Conservation (phyloP, 2,329 filamentous ascomycete genomes). For the Phaeosphaeriaceae sp. region DNA sequence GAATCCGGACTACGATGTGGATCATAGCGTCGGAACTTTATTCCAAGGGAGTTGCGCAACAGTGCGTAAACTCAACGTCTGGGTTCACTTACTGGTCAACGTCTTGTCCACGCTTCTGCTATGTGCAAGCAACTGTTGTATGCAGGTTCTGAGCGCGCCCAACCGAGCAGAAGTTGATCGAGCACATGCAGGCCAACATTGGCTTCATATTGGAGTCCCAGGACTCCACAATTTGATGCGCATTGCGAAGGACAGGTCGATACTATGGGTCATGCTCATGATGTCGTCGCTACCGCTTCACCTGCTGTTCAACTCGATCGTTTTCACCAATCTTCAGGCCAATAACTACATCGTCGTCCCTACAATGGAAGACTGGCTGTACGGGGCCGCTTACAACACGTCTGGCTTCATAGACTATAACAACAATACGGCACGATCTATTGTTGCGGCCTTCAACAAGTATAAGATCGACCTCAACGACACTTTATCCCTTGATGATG, state of each 20-base stretch:
- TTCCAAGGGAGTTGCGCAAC: constrained; percentile 8
- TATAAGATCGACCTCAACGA: background rate
- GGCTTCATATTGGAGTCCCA: constrained; percentile 52
- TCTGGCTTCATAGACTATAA: constrained; percentile 5
- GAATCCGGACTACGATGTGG: background rate
- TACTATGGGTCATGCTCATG: constrained; percentile 11
- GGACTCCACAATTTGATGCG: constrained; percentile 48
- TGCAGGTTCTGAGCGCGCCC: constrained; percentile 35
- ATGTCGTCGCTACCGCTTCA: constrained; percentile 22
- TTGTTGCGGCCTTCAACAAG: background rate
- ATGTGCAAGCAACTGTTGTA: constrained; percentile 33
- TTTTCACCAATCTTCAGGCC: constrained; percentile 21
- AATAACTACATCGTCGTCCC: constrained; percentile 22
- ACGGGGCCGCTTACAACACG: constrained; percentile 12
- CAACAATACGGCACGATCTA: background rate
- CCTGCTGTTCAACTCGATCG: constrained; percentile 26
- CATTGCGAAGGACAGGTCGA: constrained; percentile 1
- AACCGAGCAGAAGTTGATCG: constrained; percentile 25
- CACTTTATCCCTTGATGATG: background rate
- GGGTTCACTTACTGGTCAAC: constrained; percentile 58
- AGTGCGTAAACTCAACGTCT: constrained; percentile 10
- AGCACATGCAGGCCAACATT: constrained; percentile 38
- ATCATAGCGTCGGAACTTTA: constrained; percentile 1
- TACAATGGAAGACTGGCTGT: constrained; percentile 16
- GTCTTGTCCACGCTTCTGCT: constrained; percentile 45